phyloP scores from a whole-genome alignment of 140 eudicot species.

The Cichorium intybus region DNA sequence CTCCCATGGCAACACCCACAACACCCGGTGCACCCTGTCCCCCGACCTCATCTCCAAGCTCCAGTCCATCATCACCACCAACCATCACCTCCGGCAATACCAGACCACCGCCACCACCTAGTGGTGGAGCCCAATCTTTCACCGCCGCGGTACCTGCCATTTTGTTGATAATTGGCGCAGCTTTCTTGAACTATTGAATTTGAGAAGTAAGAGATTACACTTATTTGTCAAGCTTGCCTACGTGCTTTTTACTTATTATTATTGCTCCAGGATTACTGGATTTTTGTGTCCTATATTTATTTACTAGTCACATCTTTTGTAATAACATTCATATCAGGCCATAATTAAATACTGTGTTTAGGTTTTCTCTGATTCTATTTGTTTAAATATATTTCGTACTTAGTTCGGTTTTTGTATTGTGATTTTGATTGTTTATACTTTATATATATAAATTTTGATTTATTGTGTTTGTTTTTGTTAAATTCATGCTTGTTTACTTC shows the following conservation, averaged over 20 bases:
- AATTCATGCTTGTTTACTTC: too few relatives aligned
- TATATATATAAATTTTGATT: too few relatives aligned
- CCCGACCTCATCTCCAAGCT: background rate
- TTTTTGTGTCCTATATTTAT: background rate
- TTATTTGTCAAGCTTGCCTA: background rate
- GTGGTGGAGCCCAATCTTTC: constrained; percentile 9
- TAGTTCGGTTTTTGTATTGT: too few relatives aligned
- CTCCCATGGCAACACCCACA: too few relatives aligned
- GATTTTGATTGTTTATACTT: too few relatives aligned
- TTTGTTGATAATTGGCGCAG: constrained; percentile 21
- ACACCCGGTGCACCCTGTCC: background rate
- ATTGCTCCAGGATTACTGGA: background rate
- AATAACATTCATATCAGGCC: too few relatives aligned
- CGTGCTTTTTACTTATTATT: background rate
- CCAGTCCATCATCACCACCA: background rate
- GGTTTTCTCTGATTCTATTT: too few relatives aligned
- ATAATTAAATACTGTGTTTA: too few relatives aligned
- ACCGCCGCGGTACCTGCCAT: background rate
- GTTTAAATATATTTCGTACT: too few relatives aligned
- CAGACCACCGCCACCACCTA: constrained; percentile 10
- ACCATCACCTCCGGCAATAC: background rate
- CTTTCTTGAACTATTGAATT: constrained; percentile 7
- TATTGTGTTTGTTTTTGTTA: too few relatives aligned
- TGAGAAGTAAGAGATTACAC: background rate
- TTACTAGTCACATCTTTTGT: too few relatives aligned